Percentiles rank a stretch among this genome's conserved stretches.
Conservation (phyloP, 2,329 filamentous ascomycete genomes). For the Myriangium duriaei region DNA sequence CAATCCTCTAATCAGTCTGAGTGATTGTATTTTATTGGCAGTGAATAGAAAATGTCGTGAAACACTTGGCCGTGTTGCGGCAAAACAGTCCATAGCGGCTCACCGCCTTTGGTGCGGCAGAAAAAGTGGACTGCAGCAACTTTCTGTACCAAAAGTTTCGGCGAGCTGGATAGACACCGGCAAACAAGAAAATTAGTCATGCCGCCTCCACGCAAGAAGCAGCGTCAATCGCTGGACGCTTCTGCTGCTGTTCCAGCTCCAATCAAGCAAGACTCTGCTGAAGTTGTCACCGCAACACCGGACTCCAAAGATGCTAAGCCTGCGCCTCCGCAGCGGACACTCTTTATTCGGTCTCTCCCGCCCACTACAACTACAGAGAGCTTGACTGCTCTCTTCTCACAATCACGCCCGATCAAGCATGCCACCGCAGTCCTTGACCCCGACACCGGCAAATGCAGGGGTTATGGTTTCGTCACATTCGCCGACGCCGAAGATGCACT, state of each 20-base stretch:
- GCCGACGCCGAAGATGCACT: constrained; percentile 84
- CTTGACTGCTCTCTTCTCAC: constrained; percentile 80
- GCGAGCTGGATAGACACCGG: too few species aligned
- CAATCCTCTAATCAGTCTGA: too few species aligned
- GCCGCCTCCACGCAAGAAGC: constrained; percentile 29
- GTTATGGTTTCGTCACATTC: constrained; percentile 95
- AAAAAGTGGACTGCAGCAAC: too few species aligned
- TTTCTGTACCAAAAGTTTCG: too few species aligned
- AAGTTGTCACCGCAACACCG: constrained; percentile 11
- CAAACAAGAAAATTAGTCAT: too few species aligned
- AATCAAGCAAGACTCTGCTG: constrained; percentile 17
- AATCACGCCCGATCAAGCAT: constrained; percentile 90
- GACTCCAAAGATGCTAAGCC: constrained; percentile 6
- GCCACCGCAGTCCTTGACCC: constrained; percentile 84
- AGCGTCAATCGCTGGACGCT: constrained; percentile 28
- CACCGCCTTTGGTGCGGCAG: too few species aligned
- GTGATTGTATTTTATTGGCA: too few species aligned
- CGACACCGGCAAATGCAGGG: constrained; percentile 73
- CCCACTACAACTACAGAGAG: constrained; percentile 65
- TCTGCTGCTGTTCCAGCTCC: constrained; percentile 8
- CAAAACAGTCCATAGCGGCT: too few species aligned
- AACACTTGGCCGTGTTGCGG: too few species aligned
- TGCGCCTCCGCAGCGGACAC: constrained; percentile 31
- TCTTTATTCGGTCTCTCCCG: constrained; percentile 85
- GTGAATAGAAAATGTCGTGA: too few species aligned